These are phyloP conservation scores for Plasmodium knowlesi DNA, from an alignment of 169 alveolate genomes.

Conservation along the genomic window DNA sequence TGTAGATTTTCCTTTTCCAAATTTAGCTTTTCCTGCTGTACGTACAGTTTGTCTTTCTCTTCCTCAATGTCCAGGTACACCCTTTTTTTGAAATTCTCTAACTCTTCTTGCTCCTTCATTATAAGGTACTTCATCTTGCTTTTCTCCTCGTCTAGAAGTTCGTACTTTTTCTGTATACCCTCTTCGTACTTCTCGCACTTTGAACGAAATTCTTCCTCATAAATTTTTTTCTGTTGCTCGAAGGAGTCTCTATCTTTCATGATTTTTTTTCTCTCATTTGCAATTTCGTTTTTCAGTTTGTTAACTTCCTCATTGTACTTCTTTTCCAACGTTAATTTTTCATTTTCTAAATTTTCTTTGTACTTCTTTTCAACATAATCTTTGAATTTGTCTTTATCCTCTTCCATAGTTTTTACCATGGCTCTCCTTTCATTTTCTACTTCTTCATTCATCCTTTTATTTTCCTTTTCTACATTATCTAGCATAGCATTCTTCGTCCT, in stretches of 20 bases:
- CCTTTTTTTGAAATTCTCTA: constrained; percentile 49
- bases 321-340: constrained; percentile 23
- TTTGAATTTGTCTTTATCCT: constrained; percentile 46
- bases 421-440: constrained; percentile 44
- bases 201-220: constrained; percentile 60
- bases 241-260: constrained; percentile 50
- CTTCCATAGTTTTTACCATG: constrained; percentile 46
- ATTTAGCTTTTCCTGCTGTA: constrained; percentile 58
- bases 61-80: constrained; percentile 64
- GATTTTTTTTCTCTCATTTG: constrained; percentile 50
- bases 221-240: constrained; percentile 62
- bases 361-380: constrained; percentile 13
- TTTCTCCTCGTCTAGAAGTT: constrained; percentile 41
- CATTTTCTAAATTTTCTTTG: constrained; percentile 63
- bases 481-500: constrained; percentile 35
- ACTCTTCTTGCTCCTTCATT: constrained; percentile 73
- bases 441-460: constrained; percentile 26
- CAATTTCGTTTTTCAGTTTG: constrained; percentile 37
- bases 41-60: constrained; percentile 70
- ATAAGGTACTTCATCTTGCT: constrained; percentile 64
- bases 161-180: constrained; percentile 57
- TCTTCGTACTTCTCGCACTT: constrained; percentile 72
- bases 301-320: constrained; percentile 43
- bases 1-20: constrained; percentile 68
- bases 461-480: constrained; percentile 63